Conservation (phyloP, 23 red algal genomes). For the Gracilaria caudata region DNA sequence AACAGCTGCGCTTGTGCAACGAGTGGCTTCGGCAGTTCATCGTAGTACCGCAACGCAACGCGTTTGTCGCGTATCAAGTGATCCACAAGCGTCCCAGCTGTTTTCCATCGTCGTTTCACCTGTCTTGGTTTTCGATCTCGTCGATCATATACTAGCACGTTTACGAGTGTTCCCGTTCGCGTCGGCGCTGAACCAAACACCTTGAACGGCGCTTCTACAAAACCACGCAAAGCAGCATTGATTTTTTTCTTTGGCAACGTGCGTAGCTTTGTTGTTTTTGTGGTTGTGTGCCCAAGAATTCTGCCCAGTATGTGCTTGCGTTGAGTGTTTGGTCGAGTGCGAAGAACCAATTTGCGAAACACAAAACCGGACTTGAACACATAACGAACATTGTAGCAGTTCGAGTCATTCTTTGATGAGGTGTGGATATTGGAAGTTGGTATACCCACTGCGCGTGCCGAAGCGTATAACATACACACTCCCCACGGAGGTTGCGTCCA, state of each 20-base stretch:
- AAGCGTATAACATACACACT: constrained; percentile 18
- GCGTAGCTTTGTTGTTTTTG: not conserved
- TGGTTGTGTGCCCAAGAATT: not conserved
- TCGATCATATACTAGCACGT: constrained; percentile 8
- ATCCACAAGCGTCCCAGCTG: not conserved
- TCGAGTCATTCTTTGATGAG: not conserved
- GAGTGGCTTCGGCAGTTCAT: constrained; percentile 14
- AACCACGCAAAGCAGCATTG: not conserved
- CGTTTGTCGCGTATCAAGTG: not conserved
- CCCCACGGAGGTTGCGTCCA: constrained; percentile 28
- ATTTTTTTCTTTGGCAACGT: not conserved
- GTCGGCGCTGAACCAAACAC: not conserved
- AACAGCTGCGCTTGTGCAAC: constrained; percentile 13
- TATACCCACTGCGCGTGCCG: not conserved
- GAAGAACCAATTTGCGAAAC: not conserved
- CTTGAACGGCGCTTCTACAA: not conserved
- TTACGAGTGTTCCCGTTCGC: not conserved
- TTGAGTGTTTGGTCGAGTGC: not conserved
- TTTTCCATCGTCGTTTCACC: constrained; percentile 13
- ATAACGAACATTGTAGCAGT: not conserved
- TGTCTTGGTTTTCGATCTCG: constrained; percentile 4
- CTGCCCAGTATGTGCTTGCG: not conserved
- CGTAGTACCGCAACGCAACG: not conserved
- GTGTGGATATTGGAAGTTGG: constrained; percentile 3
- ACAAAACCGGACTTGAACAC: not conserved